Evolutionary conservation across 225 moss, liverwort and hornwort species (phyloP), one percentile per base, ranked within the genome.

Genomic region (Rhytidiadelphus loreus): DNA sequence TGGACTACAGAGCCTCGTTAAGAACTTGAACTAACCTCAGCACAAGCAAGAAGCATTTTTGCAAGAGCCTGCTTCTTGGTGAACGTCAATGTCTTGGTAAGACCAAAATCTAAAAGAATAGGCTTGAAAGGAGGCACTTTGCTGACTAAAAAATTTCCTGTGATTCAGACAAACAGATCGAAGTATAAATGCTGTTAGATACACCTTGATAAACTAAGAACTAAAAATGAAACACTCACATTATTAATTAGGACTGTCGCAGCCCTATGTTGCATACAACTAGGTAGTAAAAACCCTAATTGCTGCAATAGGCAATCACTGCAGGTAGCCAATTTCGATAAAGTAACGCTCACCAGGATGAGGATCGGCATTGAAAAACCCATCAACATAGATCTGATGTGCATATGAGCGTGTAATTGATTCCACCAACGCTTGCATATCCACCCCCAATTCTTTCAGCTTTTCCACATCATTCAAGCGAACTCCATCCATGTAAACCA

Each of bases 331-430:
- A 55, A 61, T 37, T 59, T 78, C 69, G 39, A 85, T 37, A 7
- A 77, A 48, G 35, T 55, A 84, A 83, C 30, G 39, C 89, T 92
- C 87, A 95, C 98, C 98, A 92, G 98, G 98, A 93, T 98, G 98
- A 90, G 98, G 98, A 93, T 98, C 98, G 77, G 98, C 98, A 94
- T 98, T 98, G 87, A 98, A 98, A 87, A 98, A 98, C 30, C 98
- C 98, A 89, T 98, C 98, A 61, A 98, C 93, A 85, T 96, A 98
- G 83, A 98, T 98, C 86, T 98, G 98, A 63, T 98, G 98, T 13
- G 97, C 98, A 93, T 98, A 98, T 18, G 97, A 95, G 58, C 98
- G 94, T 71, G 98, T 98, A 59, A 98, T 97, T 74, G 94, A 95
- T 88, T 98, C 97, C 84, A 98, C 94, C 88, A 97, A 90, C 24